phyloP scores from a whole-genome alignment of 2,329 filamentous ascomycete genomes.

The Diaporthe vaccinii region DNA sequence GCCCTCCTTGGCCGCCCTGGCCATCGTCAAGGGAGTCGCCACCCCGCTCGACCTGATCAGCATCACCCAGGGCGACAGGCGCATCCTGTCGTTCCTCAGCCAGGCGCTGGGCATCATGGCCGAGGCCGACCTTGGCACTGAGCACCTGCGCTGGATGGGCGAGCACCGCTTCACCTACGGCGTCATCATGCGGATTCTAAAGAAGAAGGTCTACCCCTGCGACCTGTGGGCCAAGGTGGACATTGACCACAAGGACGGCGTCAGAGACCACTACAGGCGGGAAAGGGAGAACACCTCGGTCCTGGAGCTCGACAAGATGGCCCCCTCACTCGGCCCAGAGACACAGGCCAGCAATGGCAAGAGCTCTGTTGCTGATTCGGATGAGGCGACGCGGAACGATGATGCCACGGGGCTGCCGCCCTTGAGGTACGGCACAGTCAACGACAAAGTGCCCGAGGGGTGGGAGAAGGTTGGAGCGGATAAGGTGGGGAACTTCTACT shows the following conservation, averaged over 20 bases:
- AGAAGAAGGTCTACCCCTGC: constrained; percentile 86
- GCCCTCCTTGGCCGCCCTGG: constrained; percentile 81
- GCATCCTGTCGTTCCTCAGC: constrained; percentile 88
- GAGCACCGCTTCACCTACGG: constrained; percentile 87
- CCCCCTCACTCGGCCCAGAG: constrained; percentile 42
- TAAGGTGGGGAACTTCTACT: constrained; percentile 91
- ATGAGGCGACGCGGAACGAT: constrained; percentile 40
- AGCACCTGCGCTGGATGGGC: constrained; percentile 95
- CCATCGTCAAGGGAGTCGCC: constrained; percentile 88
- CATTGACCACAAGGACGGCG: constrained; percentile 78
- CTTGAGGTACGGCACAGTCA: constrained; percentile 83
- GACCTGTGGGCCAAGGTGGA: constrained; percentile 89
- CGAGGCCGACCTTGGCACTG: constrained; percentile 90
- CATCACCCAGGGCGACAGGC: constrained; percentile 82
- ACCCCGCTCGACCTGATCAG: constrained; percentile 89
- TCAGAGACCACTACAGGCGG: constrained; percentile 79
- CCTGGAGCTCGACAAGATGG: constrained; percentile 31
- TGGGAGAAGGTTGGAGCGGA: constrained; percentile 83
- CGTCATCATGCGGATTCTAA: constrained; percentile 81
- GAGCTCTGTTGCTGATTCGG: constrained; percentile 29
- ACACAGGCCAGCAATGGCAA: constrained; percentile 37
- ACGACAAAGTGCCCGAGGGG: constrained; percentile 79
- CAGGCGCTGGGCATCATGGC: constrained; percentile 92
- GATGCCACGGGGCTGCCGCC: constrained; percentile 73
- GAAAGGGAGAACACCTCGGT: constrained; percentile 46